phyloP scores from a whole-genome alignment of 768 basidiomycete genomes.

The Exsudoporus frostii region DNA sequence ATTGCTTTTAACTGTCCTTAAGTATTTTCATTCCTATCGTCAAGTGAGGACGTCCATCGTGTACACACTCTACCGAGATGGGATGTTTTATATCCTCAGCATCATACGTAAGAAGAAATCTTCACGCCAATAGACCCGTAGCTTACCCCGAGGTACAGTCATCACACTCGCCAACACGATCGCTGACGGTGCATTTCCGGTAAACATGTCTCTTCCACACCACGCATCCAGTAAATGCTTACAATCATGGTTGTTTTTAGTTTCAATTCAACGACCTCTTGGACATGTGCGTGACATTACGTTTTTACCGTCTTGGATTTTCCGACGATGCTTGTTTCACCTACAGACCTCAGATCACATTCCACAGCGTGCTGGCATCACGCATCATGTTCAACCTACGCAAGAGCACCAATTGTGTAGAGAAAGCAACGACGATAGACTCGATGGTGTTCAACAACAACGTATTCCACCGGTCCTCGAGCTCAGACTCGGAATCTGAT shows the following conservation, averaged over 20 bases:
- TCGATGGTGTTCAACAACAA: not conserved
- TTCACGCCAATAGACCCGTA: no score
- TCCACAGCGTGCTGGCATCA: constrained; percentile 8
- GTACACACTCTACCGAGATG: constrained; percentile 10
- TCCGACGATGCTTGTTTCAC: not conserved
- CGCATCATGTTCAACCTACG: constrained; percentile 15
- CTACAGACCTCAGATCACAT: constrained; percentile 1
- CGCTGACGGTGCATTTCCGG: constrained; percentile 8
- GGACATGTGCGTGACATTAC: not conserved
- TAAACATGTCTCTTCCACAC: not conserved
- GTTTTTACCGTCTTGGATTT: not conserved
- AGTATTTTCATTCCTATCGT: constrained; percentile 4
- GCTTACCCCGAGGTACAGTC: constrained; percentile 4
- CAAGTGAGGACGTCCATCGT: constrained; percentile 1
- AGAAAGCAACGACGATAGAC: not conserved
- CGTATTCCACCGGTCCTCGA: not conserved
- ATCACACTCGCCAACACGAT: constrained; percentile 15
- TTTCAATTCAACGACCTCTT: constrained; percentile 2
- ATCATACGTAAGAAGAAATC: constrained; percentile 10
- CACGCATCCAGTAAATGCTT: not conserved
- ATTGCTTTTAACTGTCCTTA: constrained; percentile 7
- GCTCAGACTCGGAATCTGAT: no score
- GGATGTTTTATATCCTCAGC: constrained; percentile 18
- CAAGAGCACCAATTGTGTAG: not conserved
- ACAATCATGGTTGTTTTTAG: not conserved